phyloP scores from a whole-genome alignment of 768 basidiomycete genomes.

The Boletus speciosus region DNA sequence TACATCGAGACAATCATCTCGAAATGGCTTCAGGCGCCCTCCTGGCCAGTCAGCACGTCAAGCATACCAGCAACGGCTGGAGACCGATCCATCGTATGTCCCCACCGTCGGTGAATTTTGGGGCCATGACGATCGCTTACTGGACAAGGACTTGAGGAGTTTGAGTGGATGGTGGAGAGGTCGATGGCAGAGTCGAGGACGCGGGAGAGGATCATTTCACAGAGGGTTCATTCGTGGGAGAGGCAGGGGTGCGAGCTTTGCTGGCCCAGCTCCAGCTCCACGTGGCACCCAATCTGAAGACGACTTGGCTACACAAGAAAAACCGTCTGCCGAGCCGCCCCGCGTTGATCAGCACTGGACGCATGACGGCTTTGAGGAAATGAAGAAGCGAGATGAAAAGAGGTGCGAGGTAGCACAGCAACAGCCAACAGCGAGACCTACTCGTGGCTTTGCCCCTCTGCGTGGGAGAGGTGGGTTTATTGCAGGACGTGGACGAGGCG shows the following conservation, averaged over 20 bases:
- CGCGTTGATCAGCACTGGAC: constrained; percentile 73
- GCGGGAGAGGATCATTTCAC: constrained; percentile 49
- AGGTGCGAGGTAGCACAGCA: constrained; percentile 34
- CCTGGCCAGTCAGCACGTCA: constrained; percentile 70
- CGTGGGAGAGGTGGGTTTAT: constrained; percentile 49
- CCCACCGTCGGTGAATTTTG: constrained; percentile 92
- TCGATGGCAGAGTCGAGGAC: constrained; percentile 66
- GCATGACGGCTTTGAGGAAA: constrained; percentile 87
- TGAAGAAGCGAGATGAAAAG: constrained; percentile 71
- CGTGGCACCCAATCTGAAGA: constrained; percentile 20
- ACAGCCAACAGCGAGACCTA: constrained; percentile 26
- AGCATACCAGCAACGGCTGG: constrained; percentile 79
- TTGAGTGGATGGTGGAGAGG: constrained; percentile 88
- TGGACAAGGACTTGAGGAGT: constrained; percentile 78
- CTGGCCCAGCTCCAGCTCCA: constrained; percentile 14
- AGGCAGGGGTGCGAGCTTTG: constrained; percentile 48
- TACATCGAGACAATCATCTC: constrained; percentile 34
- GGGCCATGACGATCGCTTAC: constrained; percentile 89
- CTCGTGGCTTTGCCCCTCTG: constrained; percentile 35
- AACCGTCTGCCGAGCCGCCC: constrained; percentile 36
- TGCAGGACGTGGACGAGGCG: constrained; percentile 42
- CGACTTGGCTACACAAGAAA: constrained; percentile 16
- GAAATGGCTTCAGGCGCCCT: constrained; percentile 32
- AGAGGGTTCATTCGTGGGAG: constrained; percentile 51
- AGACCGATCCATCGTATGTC: constrained; percentile 82